Evolutionary conservation across 2,329 filamentous ascomycete species (phyloP).

Genomic region (Aspergillus puulaauensis): DNA sequence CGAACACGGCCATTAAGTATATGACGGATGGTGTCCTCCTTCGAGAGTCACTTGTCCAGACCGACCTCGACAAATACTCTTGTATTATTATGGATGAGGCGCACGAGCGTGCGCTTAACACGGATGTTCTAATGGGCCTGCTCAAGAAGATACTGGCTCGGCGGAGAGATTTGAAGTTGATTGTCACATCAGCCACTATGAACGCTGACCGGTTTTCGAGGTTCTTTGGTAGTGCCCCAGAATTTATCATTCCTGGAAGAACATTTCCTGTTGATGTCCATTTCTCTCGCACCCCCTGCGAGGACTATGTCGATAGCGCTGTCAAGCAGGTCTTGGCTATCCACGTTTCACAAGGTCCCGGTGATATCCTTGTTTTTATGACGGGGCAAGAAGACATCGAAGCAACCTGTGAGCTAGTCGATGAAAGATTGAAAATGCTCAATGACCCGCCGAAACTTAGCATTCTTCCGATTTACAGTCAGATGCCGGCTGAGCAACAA

Average conservation of each 20-base stretch:
- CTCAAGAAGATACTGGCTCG: slow-evolving; percentile 95
- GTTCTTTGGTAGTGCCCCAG: slow-evolving; percentile 93
- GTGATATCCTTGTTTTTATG: slow-evolving; percentile 98
- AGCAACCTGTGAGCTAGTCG: slow-evolving; percentile 88
- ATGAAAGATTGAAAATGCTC: slow-evolving; percentile 80
- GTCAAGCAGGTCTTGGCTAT: slow-evolving; percentile 95
- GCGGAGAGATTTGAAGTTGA: slow-evolving; percentile 87
- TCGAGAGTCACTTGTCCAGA: slow-evolving; percentile 87
- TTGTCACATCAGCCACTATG: slow-evolving; percentile 98
- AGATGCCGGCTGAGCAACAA: slow-evolving; percentile 97
- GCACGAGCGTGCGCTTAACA: slow-evolving; percentile 93
- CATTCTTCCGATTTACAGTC: slow-evolving; percentile 96
- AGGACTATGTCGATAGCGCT: slow-evolving; percentile 96
- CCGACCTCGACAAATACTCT: slow-evolving; percentile 91
- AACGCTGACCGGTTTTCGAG: slow-evolving; percentile 94
- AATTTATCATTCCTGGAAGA: slow-evolving; percentile 92
- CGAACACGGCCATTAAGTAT: slow-evolving; percentile 95
- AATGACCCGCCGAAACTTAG: slow-evolving; percentile 94
- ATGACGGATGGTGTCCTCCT: slow-evolving; percentile 98
- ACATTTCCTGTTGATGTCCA: slow-evolving; percentile 98
- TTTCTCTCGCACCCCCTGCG: slow-evolving; percentile 90
- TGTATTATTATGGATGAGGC: slow-evolving; percentile 99
- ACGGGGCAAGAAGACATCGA: slow-evolving; percentile 99
- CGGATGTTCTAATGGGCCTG: slow-evolving; percentile 93
- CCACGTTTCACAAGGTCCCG: slow-evolving; percentile 88